Evolutionary conservation across 495 filamentous ascomycete species (phyloP).

Genomic region (Trypethelium eluteriae): DNA sequence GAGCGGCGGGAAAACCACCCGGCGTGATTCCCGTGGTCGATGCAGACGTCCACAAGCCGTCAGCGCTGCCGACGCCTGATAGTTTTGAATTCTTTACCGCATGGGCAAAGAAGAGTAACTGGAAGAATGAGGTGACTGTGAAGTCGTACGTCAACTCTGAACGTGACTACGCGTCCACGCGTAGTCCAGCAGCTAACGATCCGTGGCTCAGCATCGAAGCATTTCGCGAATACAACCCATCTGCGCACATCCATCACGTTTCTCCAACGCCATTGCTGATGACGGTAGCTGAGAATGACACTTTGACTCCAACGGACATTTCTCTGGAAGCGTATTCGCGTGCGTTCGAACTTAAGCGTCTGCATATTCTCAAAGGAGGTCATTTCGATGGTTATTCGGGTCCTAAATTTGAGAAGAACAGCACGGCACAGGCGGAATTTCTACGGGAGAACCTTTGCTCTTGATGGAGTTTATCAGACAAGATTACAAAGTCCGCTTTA

Average conservation of each 20-base stretch:
- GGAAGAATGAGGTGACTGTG: constrained; percentile 32
- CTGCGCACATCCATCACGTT: constrained; percentile 30
- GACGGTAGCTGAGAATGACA: constrained; percentile 32
- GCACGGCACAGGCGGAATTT: constrained; percentile 25
- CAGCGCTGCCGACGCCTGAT: constrained; percentile 24
- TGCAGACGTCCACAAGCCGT: constrained; percentile 19
- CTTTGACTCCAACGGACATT: constrained; percentile 25
- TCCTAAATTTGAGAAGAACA: constrained; percentile 23
- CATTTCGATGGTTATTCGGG: constrained; percentile 33
- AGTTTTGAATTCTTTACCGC: constrained; percentile 23
- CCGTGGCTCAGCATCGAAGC: constrained; percentile 20
- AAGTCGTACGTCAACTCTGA: constrained; percentile 24
- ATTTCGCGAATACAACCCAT: constrained; percentile 30
- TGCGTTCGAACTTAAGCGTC: constrained; percentile 32
- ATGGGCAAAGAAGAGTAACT: constrained; percentile 23
- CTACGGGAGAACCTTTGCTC: constrained; percentile 23
- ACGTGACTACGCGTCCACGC: not conserved
- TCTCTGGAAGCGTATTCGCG: constrained; percentile 24
- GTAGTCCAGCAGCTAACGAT: not conserved
- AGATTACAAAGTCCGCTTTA: not conserved
- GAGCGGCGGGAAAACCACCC: constrained; percentile 16
- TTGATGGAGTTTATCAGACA: not conserved
- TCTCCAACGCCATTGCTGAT: constrained; percentile 37
- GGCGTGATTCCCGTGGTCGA: constrained; percentile 22
- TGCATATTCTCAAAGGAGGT: constrained; percentile 26